Percentiles rank a stretch among this genome's conserved stretches.
phyloP scores from a whole-genome alignment of 1,284 basidiomycete species.

The Cyathus pygmaeus region DNA sequence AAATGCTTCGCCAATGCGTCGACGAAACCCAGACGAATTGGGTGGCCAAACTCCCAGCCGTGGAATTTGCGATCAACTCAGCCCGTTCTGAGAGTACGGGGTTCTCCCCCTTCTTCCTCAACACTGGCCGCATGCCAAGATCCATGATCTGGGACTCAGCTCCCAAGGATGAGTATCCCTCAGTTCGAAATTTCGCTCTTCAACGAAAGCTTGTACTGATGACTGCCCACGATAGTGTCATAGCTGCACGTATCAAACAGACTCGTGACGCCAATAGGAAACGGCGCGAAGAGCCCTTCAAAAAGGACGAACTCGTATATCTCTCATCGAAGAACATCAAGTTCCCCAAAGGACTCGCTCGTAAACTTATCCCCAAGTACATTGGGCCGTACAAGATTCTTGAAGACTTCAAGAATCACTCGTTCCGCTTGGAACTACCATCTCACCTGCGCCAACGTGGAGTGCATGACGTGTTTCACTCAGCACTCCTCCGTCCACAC shows the following conservation, averaged over 20 bases:
- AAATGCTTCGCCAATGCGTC: slow-evolving; percentile 25
- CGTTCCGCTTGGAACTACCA: slow-evolving; percentile 36
- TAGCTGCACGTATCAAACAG: slow-evolving; percentile 14
- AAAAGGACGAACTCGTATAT: slow-evolving; percentile 37
- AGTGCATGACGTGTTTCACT: slow-evolving; percentile 43
- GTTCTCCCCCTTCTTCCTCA: slow-evolving; percentile 34
- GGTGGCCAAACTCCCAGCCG: slow-evolving; percentile 20
- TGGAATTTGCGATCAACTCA: slow-evolving; percentile 30
- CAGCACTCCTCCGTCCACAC: slow-evolving; percentile 31
- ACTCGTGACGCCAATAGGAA: slow-evolving; percentile 9
- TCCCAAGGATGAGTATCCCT: slow-evolving; percentile 16
- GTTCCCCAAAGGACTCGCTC: slow-evolving; percentile 29
- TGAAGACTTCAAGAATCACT: slow-evolving; percentile 17
- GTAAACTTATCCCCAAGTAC: slow-evolving; percentile 47
- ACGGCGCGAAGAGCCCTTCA: slow-evolving; percentile 13
- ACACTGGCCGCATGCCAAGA: slow-evolving; percentile 38
- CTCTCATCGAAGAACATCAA: slow-evolving; percentile 47
- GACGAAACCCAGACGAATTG: slow-evolving; percentile 24
- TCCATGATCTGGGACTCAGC: slow-evolving; percentile 36
- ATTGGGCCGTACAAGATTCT: slow-evolving; percentile 40
- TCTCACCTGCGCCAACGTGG: slow-evolving; percentile 25
- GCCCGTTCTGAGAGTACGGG: slow-evolving; percentile 44
- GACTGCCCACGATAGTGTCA: slow-evolving; percentile 21
- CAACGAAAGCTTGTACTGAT: slow-evolving; percentile 30
- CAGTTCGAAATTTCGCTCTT: slow-evolving; percentile 30